phyloP scores from a whole-genome alignment of 495 filamentous ascomycete species.

The Achaetomiella virescens region DNA sequence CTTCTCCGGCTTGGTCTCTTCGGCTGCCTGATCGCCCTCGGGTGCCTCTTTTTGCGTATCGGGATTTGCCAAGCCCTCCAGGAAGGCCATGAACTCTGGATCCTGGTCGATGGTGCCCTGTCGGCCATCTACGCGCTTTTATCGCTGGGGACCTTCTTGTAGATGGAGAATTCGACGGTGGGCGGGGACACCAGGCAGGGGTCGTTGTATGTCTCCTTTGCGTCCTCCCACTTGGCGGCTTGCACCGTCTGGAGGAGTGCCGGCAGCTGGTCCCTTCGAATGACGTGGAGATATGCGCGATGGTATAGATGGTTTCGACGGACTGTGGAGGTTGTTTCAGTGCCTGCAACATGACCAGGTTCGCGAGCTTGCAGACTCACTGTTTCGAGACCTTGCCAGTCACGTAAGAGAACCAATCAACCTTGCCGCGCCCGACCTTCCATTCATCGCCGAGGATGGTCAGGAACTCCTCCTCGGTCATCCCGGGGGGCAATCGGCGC shows the following conservation, averaged over 20 bases:
- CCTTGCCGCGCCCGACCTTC: constrained; percentile 68
- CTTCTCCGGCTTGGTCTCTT: constrained; percentile 55
- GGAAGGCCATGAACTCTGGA: constrained; percentile 86
- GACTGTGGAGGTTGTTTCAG: constrained; percentile 42
- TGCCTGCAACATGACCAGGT: constrained; percentile 3
- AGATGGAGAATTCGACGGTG: constrained; percentile 71
- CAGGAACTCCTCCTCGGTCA: constrained; percentile 77
- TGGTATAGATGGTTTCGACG: constrained; percentile 69
- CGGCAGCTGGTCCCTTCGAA: constrained; percentile 51
- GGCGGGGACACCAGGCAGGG: constrained; percentile 66
- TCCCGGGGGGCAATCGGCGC: constrained; percentile 74
- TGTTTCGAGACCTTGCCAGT: constrained; percentile 84
- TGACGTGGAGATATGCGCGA: constrained; percentile 73
- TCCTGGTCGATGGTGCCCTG: constrained; percentile 96
- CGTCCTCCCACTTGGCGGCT: constrained; percentile 62
- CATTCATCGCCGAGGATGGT: constrained; percentile 72
- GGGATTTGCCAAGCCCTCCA: constrained; percentile 79
- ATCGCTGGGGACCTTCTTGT: constrained; percentile 64
- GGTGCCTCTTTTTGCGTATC: constrained; percentile 41
- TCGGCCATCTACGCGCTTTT: constrained; percentile 73
- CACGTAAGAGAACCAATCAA: constrained; percentile 75
- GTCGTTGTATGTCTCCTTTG: constrained; percentile 60
- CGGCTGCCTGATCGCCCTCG: constrained; percentile 43
- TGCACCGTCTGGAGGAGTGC: constrained; percentile 62
- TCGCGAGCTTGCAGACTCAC: constrained; percentile 41